Base-by-base conservation (phyloP, 768 basidiomycete species). In the Trichaptum fuscoviolaceum region DNA sequence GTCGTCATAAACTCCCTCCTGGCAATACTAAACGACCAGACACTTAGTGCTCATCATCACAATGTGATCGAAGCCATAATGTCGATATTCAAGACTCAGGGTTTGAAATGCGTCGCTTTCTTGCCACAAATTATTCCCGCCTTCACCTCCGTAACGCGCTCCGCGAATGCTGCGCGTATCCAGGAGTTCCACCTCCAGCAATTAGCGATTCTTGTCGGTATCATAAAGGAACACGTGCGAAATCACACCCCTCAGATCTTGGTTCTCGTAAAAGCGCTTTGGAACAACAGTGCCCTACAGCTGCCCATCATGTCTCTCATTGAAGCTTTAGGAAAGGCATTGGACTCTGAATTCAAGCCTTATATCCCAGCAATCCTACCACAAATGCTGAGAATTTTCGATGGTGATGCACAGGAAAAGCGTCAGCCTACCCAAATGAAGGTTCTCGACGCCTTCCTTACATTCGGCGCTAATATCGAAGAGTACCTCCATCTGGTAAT, bases 61-160 rank as follows among this genome's bases (percentile, higher is more conserved):
- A 91, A 89, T 25, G 96, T 96, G 61, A 95, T 99, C 66, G 95
- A 99, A 75, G 95, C 95, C 1, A 91, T 99, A 71, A 98, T 99
- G 94, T 91, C 94, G 60, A 99, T 99, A 68, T 99, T 99, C 84
- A 95, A 96, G 77, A 97, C 95, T 0, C 96, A 99, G 73, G 95
- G 96, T 17, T 79, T 99, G 73, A 95, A 96, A 82, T 97, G 95
- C 75, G 95, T 96, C 23, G 87, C 92, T 1, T 99, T 98, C 78
- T 78, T 99, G 26, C 93, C 96, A 58, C 95, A 97, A 82, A 96
- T 99, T 71, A 91, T 99, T 30, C 97, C 97, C 1, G 96, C 96
- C 0, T 97, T 99, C 78, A 86, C 96, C 12, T 80, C 84, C 24
- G 96, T 98, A 27, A 93, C 95, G 18, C 86, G 92, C 23, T 87